Percentiles rank a stretch among this genome's conserved stretches.
Evolutionary conservation across 2,329 filamentous ascomycete genomes (phyloP).

Genomic region (Aspergillus ochraceus): DNA sequence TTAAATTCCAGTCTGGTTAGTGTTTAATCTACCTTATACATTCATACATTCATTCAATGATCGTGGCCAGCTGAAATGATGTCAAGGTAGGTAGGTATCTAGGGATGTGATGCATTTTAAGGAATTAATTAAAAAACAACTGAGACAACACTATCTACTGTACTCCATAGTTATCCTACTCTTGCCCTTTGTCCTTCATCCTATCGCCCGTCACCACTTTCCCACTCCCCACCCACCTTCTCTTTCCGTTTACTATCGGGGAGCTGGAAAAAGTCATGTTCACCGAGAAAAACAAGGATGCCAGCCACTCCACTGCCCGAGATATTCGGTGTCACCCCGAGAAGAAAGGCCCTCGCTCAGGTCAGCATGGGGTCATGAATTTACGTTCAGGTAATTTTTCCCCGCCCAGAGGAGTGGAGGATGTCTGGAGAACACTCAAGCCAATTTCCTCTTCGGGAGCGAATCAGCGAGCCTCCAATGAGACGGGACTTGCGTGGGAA

Average conservation of each 20-base stretch:
- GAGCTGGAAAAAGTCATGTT: not conserved
- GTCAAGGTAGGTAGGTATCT: not conserved
- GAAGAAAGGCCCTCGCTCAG: not conserved
- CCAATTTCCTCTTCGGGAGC: conserved; percentile 1
- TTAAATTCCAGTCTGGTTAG: no score
- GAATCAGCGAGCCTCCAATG: conserved; percentile 1
- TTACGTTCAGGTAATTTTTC: not conserved
- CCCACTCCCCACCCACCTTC: not conserved
- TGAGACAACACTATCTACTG: not conserved
- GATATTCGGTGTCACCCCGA: not conserved
- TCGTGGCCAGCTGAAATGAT: not conserved
- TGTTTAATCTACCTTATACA: not conserved
- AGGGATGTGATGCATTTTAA: not conserved
- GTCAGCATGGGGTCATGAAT: conserved; percentile 2
- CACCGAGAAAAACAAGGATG: not conserved
- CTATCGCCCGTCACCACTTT: not conserved
- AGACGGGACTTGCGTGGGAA: not conserved
- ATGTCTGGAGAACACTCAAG: not conserved
- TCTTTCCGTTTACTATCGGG: not conserved
- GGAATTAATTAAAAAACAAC: not conserved
- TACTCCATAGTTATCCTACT: not conserved
- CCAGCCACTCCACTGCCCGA: not conserved
- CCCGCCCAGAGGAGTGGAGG: not conserved
- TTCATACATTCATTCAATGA: not conserved
- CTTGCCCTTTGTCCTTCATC: not conserved